phyloP scores from a whole-genome alignment of 2,329 filamentous ascomycete genomes.

The Bipolaris victoriae region DNA sequence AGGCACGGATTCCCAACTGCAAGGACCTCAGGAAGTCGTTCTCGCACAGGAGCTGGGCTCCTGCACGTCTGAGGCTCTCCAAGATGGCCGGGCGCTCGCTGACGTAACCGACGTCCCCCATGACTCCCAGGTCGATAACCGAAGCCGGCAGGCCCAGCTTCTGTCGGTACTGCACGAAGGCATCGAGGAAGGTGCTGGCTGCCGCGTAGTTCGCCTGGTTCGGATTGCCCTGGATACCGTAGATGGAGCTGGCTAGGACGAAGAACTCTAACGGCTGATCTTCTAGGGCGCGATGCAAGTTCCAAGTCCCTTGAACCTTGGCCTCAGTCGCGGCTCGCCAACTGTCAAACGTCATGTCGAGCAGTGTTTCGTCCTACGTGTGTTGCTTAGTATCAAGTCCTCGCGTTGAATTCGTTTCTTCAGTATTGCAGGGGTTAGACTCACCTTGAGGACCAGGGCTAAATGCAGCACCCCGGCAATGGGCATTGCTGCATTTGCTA shows the following conservation, averaged over 20 bases:
- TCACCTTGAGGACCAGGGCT: too few species aligned
- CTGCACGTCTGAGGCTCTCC: too few species aligned
- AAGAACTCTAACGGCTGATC: constrained; percentile 25
- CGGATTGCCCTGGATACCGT: constrained; percentile 1
- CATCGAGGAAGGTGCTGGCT: constrained; percentile 48
- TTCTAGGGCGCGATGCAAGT: constrained; percentile 21
- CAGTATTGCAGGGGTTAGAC: too few species aligned
- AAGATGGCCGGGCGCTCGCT: neutral
- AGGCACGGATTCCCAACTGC: too few species aligned
- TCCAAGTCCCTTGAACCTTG: constrained; percentile 44
- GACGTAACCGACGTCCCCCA: neutral
- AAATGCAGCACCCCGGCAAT: too few species aligned
- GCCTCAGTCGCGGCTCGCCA: constrained; percentile 10
- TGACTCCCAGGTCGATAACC: neutral
- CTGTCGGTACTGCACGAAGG: constrained; percentile 47
- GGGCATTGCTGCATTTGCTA: too few species aligned
- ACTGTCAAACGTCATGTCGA: constrained; percentile 12
- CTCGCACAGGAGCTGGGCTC: too few species aligned
- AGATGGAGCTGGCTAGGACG: constrained; percentile 21
- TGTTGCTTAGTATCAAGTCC: too few species aligned
- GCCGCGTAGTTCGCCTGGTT: constrained; percentile 23
- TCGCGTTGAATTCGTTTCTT: too few species aligned
- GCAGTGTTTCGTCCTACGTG: neutral
- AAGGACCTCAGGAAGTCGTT: too few species aligned
- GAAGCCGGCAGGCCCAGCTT: constrained; percentile 43